These are phyloP conservation scores for Ganoderma multipileum DNA, from an alignment of 1,284 basidiomycete species.

Conservation along the genomic window DNA sequence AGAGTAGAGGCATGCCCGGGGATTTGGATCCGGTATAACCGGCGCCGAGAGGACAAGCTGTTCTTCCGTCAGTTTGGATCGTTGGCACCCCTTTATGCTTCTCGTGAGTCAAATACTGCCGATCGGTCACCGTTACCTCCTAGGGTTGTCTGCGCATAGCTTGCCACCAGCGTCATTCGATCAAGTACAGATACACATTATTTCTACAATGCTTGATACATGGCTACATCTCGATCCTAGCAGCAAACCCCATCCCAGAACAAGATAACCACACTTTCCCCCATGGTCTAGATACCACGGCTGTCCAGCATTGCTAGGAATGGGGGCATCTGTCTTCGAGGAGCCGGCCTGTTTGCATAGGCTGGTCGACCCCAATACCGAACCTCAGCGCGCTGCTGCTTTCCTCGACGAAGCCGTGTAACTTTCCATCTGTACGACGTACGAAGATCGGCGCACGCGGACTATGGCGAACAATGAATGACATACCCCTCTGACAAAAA, in stretches of 20 bases:
- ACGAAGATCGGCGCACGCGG: not conserved
- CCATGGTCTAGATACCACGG: not conserved
- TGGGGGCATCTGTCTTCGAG: conserved; percentile 58
- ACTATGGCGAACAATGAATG: not conserved
- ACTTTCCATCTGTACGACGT: conserved; percentile 63
- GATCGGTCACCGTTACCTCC: not conserved
- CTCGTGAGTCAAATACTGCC: not conserved
- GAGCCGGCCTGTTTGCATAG: conserved; percentile 53
- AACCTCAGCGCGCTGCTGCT: conserved; percentile 68
- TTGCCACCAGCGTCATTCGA: not conserved
- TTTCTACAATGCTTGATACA: not conserved
- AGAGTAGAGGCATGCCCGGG: conserved; percentile 5
- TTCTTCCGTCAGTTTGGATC: not conserved
- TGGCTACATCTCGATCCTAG: not conserved
- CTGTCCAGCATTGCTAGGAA: conserved; percentile 65
- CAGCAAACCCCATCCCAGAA: not conserved
- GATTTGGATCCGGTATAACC: no score
- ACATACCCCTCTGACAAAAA: conserved; percentile 72
- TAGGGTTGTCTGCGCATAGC: not conserved
- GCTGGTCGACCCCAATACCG: conserved; percentile 74
- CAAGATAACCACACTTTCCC: not conserved
- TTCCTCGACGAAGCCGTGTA: conserved; percentile 67
- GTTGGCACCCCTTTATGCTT: not conserved
- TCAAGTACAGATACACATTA: not conserved
- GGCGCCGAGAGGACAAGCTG: no score